These are phyloP conservation scores for Auricularia heimuer DNA, from an alignment of 768 basidiomycete genomes.

Conservation along the genomic window DNA sequence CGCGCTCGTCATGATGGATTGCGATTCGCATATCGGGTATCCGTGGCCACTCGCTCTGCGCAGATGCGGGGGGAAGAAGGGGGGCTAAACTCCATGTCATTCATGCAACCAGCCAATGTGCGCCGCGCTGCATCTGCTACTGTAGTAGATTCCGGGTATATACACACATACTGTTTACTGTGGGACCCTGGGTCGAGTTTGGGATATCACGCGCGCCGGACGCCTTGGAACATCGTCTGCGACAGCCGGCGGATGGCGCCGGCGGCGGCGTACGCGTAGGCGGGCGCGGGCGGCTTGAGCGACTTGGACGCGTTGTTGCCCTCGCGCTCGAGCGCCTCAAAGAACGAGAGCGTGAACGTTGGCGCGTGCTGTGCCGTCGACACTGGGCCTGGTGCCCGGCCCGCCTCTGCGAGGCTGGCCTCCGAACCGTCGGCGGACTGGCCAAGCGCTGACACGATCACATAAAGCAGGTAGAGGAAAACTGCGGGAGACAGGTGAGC, in stretches of 20 bases:
- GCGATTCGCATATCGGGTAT: too few species aligned
- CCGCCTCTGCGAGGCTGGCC: background rate
- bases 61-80: too few species aligned
- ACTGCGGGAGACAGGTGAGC: background rate
- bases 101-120: too few species aligned
- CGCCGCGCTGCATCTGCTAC: too few species aligned
- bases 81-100: too few species aligned
- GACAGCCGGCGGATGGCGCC: background rate
- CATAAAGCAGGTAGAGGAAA: background rate
- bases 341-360: background rate
- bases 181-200: too few species aligned
- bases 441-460: background rate
- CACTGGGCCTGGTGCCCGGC: background rate
- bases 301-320: background rate
- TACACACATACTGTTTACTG: too few species aligned
- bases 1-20: too few species aligned
- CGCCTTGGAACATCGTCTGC: slow-evolving; percentile 8
- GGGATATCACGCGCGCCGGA: background rate
- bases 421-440: background rate
- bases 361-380: background rate
- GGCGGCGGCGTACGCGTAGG: background rate
- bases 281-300: background rate
- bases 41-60: too few species aligned
- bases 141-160: too few species aligned
- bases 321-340: background rate